These are phyloP conservation scores for Friedmanniomyces endolithicus DNA, from an alignment of 495 filamentous ascomycete genomes.

Conservation along the genomic window DNA sequence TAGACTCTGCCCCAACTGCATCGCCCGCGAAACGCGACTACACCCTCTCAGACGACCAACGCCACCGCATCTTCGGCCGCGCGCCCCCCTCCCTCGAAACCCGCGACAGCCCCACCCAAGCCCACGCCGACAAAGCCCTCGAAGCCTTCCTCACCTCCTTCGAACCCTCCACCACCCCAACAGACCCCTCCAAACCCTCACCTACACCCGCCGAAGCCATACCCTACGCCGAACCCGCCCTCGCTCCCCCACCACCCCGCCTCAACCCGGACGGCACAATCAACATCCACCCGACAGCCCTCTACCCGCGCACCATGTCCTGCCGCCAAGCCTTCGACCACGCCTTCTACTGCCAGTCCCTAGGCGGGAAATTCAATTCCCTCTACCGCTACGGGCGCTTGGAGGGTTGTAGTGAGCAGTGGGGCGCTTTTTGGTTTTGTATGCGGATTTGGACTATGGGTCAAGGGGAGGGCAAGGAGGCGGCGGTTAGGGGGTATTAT, in stretches of 20 bases:
- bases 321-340: constrained; percentile 84
- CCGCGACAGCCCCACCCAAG: constrained; percentile 23
- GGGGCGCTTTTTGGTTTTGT: constrained; percentile 90
- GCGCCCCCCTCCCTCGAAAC: not conserved
- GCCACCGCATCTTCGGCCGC: constrained; percentile 12
- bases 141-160: constrained; percentile 44
- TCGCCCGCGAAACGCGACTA: constrained; percentile 2
- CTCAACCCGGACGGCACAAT: constrained; percentile 11
- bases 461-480: constrained; percentile 34
- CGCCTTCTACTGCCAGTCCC: constrained; percentile 88
- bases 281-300: constrained; percentile 45
- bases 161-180: constrained; percentile 14
- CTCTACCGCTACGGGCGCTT: constrained; percentile 75
- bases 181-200: constrained; percentile 6
- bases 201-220: not conserved
- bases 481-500: constrained; percentile 57
- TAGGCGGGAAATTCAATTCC: constrained; percentile 75
- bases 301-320: constrained; percentile 70
- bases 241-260: constrained; percentile 1
- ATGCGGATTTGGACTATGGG: constrained; percentile 65
- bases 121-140: constrained; percentile 48
- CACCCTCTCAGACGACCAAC: constrained; percentile 10
- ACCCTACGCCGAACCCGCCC: not conserved
- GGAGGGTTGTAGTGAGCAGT: constrained; percentile 62
- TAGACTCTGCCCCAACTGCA: not conserved